Evolutionary conservation across 129 eudicot genomes (phyloP).

Genomic region (Helianthus annuus): DNA sequence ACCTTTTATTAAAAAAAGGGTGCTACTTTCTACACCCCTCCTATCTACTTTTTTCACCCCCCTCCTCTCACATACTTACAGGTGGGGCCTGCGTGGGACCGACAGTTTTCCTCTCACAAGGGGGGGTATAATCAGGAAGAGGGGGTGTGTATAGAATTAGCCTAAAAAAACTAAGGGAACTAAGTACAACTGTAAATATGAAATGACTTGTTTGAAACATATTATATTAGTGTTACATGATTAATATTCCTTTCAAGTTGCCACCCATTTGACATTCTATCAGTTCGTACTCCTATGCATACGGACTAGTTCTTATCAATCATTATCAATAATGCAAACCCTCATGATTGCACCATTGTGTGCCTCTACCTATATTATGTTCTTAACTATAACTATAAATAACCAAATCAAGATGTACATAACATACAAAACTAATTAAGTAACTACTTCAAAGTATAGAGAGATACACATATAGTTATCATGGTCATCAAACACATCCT

Average conservation of each 20-base stretch:
- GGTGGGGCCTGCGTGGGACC: too few relatives aligned
- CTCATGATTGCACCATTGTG: background rate
- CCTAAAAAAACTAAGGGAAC: too few relatives aligned
- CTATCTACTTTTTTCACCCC: too few relatives aligned
- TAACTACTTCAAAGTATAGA: background rate
- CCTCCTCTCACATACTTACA: too few relatives aligned
- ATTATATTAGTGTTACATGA: conserved; percentile 9
- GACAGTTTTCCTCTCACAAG: too few relatives aligned
- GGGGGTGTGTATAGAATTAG: too few relatives aligned
- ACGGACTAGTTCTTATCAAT: conserved; percentile 28
- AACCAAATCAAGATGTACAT: conserved; percentile 9
- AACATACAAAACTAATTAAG: conserved; percentile 1
- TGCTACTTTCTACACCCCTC: too few relatives aligned
- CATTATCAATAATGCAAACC: conserved; percentile 10
- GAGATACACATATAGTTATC: background rate
- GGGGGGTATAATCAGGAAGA: too few relatives aligned
- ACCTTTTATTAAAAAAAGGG: too few relatives aligned
- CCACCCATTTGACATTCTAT: conserved; percentile 20
- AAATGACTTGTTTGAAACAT: background rate
- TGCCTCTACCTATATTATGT: background rate
- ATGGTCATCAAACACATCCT: conserved; percentile 12
- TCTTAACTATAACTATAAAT: background rate
- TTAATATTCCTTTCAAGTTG: conserved; percentile 23
- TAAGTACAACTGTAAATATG: background rate
- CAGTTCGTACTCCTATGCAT: conserved; percentile 10